phyloP scores from a whole-genome alignment of 768 basidiomycete genomes.

The Suillus occidentalis region DNA sequence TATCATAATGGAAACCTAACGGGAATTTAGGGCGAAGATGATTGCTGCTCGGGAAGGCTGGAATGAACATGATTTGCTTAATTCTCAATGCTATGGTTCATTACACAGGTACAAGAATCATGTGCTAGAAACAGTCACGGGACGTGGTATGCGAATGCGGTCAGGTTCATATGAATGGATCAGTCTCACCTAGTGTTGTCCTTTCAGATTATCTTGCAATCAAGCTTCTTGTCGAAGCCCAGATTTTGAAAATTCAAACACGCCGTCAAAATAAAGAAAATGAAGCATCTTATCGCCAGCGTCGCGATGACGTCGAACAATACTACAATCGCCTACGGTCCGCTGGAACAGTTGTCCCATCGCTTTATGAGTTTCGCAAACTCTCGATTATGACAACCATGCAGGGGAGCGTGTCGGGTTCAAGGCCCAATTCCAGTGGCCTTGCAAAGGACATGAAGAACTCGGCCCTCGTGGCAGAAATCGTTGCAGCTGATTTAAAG shows the following conservation, averaged over 20 bases:
- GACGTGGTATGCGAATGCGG: conserved; percentile 34
- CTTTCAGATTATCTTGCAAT: conserved; percentile 23
- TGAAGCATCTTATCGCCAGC: conserved; percentile 26
- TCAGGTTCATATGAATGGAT: neutral
- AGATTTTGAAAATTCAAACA: conserved; percentile 29
- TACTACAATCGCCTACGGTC: conserved; percentile 49
- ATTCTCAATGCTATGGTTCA: conserved; percentile 38
- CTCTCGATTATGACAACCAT: conserved; percentile 45
- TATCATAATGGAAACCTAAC: conserved; percentile 20
- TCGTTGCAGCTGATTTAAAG: conserved; percentile 45
- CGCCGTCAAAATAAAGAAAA: conserved; percentile 27
- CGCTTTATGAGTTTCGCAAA: conserved; percentile 46
- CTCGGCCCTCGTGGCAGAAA: conserved; percentile 31
- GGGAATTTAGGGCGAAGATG: conserved; percentile 32
- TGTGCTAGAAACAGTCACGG: conserved; percentile 39
- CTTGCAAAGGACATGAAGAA: conserved; percentile 30
- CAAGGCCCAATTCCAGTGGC: conserved; percentile 2
- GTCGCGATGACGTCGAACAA: conserved; percentile 37
- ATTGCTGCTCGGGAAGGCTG: conserved; percentile 45
- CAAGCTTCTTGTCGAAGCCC: conserved; percentile 23
- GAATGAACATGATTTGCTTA: conserved; percentile 41
- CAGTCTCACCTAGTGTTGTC: neutral
- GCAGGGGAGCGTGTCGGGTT: conserved; percentile 17
- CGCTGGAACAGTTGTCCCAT: conserved; percentile 39
- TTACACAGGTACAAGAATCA: conserved; percentile 39